Evolutionary conservation across 257 asterid species (phyloP).

Genomic region (Sherardia arvensis): DNA sequence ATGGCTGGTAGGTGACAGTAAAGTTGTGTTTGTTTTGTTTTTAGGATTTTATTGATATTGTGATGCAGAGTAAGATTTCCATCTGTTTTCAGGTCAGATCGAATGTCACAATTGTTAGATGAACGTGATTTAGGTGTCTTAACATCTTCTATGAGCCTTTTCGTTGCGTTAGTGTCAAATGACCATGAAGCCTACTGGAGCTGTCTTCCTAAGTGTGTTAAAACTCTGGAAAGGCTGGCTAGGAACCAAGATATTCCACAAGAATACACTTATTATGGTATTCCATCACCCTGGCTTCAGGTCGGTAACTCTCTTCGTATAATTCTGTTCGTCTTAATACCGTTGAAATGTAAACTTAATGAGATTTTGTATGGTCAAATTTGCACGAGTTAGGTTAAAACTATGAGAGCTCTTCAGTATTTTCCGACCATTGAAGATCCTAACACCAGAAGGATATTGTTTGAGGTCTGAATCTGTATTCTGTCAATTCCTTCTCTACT

Average conservation of each 20-base stretch:
- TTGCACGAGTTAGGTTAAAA: conserved; percentile 56
- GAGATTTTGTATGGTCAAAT: neutral
- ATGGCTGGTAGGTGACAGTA: conserved; percentile 65
- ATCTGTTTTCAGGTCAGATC: conserved; percentile 73
- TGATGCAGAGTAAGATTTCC: conserved; percentile 3
- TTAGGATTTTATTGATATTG: neutral
- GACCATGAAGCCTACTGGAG: conserved; percentile 95
- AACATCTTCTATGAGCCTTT: conserved; percentile 96
- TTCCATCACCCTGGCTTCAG: conserved; percentile 99
- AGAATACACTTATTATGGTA: conserved; percentile 96
- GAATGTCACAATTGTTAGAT: conserved; percentile 93
- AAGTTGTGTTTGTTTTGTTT: neutral
- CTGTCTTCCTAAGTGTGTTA: conserved; percentile 96
- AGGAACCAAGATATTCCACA: conserved; percentile 95
- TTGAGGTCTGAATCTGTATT: conserved; percentile 53
- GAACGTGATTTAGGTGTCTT: conserved; percentile 98
- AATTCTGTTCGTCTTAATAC: neutral
- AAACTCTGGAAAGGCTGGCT: conserved; percentile 81
- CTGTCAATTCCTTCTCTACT: neutral
- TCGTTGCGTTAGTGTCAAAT: conserved; percentile 91
- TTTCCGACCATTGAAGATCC: conserved; percentile 98
- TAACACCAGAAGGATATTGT: conserved; percentile 82
- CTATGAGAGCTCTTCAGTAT: conserved; percentile 99
- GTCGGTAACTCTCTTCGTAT: conserved; percentile 29
- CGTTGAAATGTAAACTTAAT: neutral